phyloP scores from a whole-genome alignment of 2,329 filamentous ascomycete genomes.

The Ophiostoma sp. region DNA sequence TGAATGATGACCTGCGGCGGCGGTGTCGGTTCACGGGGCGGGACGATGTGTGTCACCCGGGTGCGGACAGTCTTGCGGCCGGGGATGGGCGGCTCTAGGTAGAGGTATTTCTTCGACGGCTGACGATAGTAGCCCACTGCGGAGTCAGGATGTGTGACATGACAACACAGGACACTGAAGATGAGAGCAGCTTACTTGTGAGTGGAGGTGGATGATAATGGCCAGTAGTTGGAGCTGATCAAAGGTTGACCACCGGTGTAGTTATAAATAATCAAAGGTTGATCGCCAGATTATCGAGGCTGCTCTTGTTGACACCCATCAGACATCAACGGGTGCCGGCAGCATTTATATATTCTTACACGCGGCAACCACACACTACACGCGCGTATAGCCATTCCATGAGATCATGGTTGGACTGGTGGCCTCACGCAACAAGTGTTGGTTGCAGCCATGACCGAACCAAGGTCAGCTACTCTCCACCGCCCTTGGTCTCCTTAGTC shows the following conservation, averaged over 20 bases:
- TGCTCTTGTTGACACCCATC: no score
- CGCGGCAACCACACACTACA: not conserved
- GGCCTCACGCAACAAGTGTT: not conserved
- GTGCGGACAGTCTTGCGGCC: conserved; percentile 36
- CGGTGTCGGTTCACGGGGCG: conserved; percentile 25
- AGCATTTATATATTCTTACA: not conserved
- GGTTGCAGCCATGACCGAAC: not conserved
- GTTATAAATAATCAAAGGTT: no score
- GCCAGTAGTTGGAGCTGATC: not conserved
- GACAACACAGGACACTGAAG: not conserved
- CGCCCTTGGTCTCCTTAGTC: not conserved
- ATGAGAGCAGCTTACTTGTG: not conserved
- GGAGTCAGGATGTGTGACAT: not conserved
- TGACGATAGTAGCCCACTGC: conserved; percentile 25
- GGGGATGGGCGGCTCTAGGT: conserved; percentile 38
- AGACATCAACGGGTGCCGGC: not conserved
- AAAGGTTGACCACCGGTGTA: no score
- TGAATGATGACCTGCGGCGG: not conserved
- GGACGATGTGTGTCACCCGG: conserved; percentile 38
- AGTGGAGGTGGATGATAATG: not conserved
- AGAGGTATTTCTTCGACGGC: conserved; percentile 37
- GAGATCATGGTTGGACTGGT: not conserved
- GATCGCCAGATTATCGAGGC: no score
- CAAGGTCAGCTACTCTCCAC: not conserved
- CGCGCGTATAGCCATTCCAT: not conserved